These are phyloP conservation scores for Soucietia sequanensis DNA, from an alignment of 805 yeast species.

Conservation along the genomic window DNA sequence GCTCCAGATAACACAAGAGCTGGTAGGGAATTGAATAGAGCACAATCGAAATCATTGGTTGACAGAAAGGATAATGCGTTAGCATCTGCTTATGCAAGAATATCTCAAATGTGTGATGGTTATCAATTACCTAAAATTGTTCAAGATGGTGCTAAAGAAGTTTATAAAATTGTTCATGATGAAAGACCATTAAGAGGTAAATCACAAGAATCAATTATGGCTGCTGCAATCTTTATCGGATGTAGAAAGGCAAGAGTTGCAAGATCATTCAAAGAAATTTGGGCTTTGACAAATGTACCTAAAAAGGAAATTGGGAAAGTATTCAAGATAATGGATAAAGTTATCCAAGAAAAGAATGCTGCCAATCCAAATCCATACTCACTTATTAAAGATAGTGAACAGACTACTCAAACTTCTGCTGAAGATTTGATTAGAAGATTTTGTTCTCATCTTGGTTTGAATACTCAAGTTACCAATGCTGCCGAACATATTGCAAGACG, in stretches of 20 bases:
- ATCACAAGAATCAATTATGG: constrained; percentile 91
- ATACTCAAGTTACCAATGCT: constrained; percentile 81
- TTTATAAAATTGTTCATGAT: constrained; percentile 86
- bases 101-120: constrained; percentile 96
- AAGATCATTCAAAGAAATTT: constrained; percentile 91
- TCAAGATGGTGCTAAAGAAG: constrained; percentile 97
- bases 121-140: constrained; percentile 92
- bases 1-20: constrained; percentile 81
- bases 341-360: constrained; percentile 56
- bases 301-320: constrained; percentile 93
- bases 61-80: constrained; percentile 87
- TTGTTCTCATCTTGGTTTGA: constrained; percentile 90
- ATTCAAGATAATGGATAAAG: constrained; percentile 71
- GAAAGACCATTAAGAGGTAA: constrained; percentile 85
- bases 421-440: constrained; percentile 94
- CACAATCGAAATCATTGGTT: constrained; percentile 80
- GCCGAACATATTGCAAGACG: constrained; percentile 90
- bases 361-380: constrained; percentile 42
- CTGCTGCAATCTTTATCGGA: constrained; percentile 92
- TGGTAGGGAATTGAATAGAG: constrained; percentile 88
- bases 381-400: constrained; percentile 48
- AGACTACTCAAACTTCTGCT: constrained; percentile 84
- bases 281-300: constrained; percentile 92
- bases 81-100: constrained; percentile 84
- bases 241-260: constrained; percentile 93